These are phyloP conservation scores for Huiozyma naganishii DNA, from an alignment of 805 yeast genomes.

Conservation along the genomic window DNA sequence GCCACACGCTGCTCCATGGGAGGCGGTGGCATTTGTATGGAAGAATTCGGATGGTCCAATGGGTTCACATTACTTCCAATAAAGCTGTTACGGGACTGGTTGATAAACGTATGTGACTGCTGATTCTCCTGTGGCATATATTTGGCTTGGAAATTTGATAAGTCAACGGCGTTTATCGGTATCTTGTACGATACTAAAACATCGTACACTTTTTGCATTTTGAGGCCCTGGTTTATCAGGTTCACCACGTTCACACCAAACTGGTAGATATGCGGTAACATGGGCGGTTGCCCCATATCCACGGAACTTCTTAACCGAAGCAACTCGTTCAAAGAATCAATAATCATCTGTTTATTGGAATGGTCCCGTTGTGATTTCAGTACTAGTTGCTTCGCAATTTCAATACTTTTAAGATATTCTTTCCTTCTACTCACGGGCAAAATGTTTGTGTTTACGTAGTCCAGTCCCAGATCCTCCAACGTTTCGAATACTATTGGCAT, in stretches of 20 bases:
- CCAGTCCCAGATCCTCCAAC: slow-evolving; percentile 21
- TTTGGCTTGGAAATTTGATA: neutral
- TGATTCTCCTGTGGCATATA: neutral
- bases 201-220: slow-evolving; percentile 22
- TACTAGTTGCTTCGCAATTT: slow-evolving; percentile 20
- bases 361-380: slow-evolving; percentile 12
- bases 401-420: slow-evolving; percentile 21
- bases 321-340: slow-evolving; percentile 10
- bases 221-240: slow-evolving; percentile 20
- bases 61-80: neutral
- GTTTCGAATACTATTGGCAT: slow-evolving; percentile 22
- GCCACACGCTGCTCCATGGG: slow-evolving; percentile 7
- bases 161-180: slow-evolving; percentile 9
- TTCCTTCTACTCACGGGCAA: slow-evolving; percentile 15
- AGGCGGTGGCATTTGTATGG: neutral
- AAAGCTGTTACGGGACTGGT: slow-evolving; percentile 1
- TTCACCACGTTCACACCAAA: slow-evolving; percentile 15
- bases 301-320: slow-evolving; percentile 16
- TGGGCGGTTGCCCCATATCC: slow-evolving; percentile 21
- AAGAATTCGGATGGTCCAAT: neutral
- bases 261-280: slow-evolving; percentile 6
- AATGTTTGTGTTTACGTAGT: slow-evolving; percentile 7
- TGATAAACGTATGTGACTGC: too few relatives aligned
- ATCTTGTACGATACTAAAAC: slow-evolving; percentile 15
- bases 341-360: slow-evolving; percentile 12